Base-by-base conservation (phyloP, 2,329 filamentous ascomycete genomes). In the Pseudopithomyces maydicus region DNA sequence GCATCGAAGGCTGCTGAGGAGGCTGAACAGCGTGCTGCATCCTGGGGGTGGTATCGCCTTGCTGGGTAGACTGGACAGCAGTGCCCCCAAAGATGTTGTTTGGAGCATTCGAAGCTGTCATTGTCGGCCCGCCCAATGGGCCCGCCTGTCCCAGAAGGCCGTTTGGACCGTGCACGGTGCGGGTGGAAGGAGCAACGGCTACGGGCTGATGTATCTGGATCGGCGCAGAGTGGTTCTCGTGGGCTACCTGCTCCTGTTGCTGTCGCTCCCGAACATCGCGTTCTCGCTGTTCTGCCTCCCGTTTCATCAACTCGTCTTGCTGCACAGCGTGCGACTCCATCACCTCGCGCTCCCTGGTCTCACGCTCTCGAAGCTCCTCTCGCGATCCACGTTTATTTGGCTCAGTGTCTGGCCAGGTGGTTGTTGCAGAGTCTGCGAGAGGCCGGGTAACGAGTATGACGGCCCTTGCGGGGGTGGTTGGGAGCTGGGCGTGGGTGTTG, bases 121-220 rank as follows among this genome's bases (percentile, higher is more conserved):
- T 81, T 12, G 85, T 82, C 70, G 69, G 82, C 6, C 72, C 77
- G 72, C 58, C 78, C 76, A 76, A 84, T 79, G 63, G 82, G 60
- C 74, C 85, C 78, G 65, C 83, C 86, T 80, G 79, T 14, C 78
- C 78, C 38, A 98, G 85, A 35, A 98, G 83, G 8, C 94, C 94
- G 64, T 95, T 94, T 1, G 94, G 94, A 44, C 92, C 96, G 73
- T 97, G 94, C 55, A 97, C 96, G 51, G 91, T 90, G 62, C 55
- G 89, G 79, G 61, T 92, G 82, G 77, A 93, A 82, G 72, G 92
- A 87, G 79, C 79, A 2, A 82, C 79, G 60, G 94, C 94, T 57
- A 97, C 92, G 5, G 94, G 94, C 76, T 98, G 94, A 77, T 98
- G 94, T 67, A 98, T 89, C 53, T 93, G 92, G 53, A 97, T 91